These are phyloP conservation scores for Bombardia bombarda DNA, from an alignment of 495 filamentous ascomycete species.

Conservation along the genomic window DNA sequence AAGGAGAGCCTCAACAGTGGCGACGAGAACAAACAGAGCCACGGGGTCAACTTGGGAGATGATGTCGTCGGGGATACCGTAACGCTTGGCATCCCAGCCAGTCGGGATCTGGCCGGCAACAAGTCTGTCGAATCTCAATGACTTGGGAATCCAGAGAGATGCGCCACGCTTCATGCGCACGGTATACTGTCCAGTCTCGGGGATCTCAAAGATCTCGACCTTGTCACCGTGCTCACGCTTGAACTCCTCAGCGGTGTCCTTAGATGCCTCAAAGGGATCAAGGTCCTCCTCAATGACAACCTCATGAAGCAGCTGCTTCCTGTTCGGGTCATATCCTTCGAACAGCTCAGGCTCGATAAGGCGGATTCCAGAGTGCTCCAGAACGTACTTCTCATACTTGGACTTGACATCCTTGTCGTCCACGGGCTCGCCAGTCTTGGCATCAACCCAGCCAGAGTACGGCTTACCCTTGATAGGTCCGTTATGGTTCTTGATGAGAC, in stretches of 20 bases:
- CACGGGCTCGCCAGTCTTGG: conserved; percentile 87
- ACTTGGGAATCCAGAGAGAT: conserved; percentile 90
- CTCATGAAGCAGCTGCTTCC: conserved; percentile 97
- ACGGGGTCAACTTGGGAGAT: conserved; percentile 95
- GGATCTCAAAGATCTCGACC: conserved; percentile 91
- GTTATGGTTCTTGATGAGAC: conserved; percentile 96
- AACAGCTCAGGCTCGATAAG: conserved; percentile 97
- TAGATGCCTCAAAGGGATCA: conserved; percentile 93
- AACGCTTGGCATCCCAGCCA: conserved; percentile 91
- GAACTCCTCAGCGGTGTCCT: conserved; percentile 96
- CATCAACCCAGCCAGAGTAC: conserved; percentile 96
- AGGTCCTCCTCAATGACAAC: conserved; percentile 94
- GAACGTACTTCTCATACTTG: conserved; percentile 93
- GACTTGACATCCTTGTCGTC: conserved; percentile 96
- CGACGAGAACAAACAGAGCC: conserved; percentile 88
- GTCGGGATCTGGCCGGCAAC: conserved; percentile 96
- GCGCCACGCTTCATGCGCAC: conserved; percentile 94
- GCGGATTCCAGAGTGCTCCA: conserved; percentile 96
- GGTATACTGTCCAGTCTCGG: conserved; percentile 90
- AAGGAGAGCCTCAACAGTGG: conserved; percentile 82
- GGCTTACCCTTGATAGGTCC: conserved; percentile 95
- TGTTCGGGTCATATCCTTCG: conserved; percentile 93
- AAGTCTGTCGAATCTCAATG: conserved; percentile 89
- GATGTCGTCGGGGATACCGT: conserved; percentile 96
- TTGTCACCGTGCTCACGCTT: conserved; percentile 94